Evolutionary conservation across 148 eudicot species (phyloP).

Genomic region (Chenopodium formosanum): DNA sequence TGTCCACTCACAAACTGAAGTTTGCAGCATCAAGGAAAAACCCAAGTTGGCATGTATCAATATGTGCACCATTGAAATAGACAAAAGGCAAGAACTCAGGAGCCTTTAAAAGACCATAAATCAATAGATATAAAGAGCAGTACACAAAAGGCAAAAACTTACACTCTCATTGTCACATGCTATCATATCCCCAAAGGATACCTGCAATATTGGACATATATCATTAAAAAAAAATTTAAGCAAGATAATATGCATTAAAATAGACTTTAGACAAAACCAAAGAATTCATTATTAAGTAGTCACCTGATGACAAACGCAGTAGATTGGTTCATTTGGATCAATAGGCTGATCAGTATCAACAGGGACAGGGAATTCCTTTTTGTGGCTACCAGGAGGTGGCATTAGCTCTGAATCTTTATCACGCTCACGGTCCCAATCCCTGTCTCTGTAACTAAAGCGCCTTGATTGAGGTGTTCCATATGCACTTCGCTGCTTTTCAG

Average conservation of each 20-base stretch:
- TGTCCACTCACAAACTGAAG: no score
- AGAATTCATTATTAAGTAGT: background rate
- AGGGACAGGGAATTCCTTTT: constrained; percentile 73
- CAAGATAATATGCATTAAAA: background rate
- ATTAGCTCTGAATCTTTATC: constrained; percentile 96
- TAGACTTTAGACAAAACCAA: background rate
- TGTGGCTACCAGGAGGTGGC: constrained; percentile 97
- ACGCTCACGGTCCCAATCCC: constrained; percentile 87
- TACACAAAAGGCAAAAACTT: constrained; percentile 27
- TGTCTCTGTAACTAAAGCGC: constrained; percentile 72
- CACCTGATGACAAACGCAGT: constrained; percentile 98
- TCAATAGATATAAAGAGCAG: background rate
- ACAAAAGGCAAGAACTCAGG: background rate
- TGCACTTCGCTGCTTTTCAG: constrained; percentile 58
- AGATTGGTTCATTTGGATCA: constrained; percentile 97
- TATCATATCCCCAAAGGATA: constrained; percentile 98
- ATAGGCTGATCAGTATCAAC: constrained; percentile 84
- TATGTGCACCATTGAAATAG: background rate
- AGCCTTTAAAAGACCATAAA: background rate
- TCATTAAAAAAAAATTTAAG: constrained; percentile 4
- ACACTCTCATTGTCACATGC: constrained; percentile 98
- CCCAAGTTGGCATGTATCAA: background rate
- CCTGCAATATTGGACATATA: constrained; percentile 45
- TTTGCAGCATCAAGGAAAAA: background rate
- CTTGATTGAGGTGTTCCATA: constrained; percentile 73